Evolutionary conservation across 495 filamentous ascomycete genomes (phyloP).

Genomic region (Tuber borchii): DNA sequence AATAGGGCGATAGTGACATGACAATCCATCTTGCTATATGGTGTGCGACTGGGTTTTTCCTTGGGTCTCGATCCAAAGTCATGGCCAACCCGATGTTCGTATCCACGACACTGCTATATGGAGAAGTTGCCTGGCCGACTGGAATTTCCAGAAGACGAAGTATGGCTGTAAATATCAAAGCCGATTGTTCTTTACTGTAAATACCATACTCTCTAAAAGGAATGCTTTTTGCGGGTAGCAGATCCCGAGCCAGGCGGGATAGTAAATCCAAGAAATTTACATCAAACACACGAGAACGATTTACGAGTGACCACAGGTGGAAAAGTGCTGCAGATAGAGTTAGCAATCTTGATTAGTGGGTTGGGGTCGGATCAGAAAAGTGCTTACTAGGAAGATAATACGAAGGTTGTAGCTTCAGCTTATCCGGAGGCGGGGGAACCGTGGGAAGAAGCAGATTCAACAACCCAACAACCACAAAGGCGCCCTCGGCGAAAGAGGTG

Average conservation of each 20-base stretch:
- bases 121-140: constrained; percentile 89
- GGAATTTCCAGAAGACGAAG: constrained; percentile 88
- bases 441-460: constrained; percentile 86
- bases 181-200: constrained; percentile 85
- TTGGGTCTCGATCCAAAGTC: constrained; percentile 80
- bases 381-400: constrained; percentile 63
- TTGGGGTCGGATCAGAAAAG: background rate
- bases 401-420: constrained; percentile 67
- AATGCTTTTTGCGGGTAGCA: constrained; percentile 63
- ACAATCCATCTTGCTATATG: constrained; percentile 93
- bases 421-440: constrained; percentile 62
- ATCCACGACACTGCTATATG: constrained; percentile 77
- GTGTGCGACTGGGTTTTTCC: constrained; percentile 85
- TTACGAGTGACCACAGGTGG: constrained; percentile 91
- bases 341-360: constrained; percentile 7
- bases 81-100: constrained; percentile 71
- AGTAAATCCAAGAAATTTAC: constrained; percentile 80
- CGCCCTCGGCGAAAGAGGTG: constrained; percentile 80
- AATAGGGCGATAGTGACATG: constrained; percentile 82
- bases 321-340: constrained; percentile 59
- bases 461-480: constrained; percentile 77
- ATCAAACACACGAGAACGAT: constrained; percentile 81
- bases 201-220: constrained; percentile 83
- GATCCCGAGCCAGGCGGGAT: constrained; percentile 78
- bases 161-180: constrained; percentile 86